These are phyloP conservation scores for Metschnikowia picachoensis DNA, from an alignment of 805 yeast genomes.

Conservation along the genomic window DNA sequence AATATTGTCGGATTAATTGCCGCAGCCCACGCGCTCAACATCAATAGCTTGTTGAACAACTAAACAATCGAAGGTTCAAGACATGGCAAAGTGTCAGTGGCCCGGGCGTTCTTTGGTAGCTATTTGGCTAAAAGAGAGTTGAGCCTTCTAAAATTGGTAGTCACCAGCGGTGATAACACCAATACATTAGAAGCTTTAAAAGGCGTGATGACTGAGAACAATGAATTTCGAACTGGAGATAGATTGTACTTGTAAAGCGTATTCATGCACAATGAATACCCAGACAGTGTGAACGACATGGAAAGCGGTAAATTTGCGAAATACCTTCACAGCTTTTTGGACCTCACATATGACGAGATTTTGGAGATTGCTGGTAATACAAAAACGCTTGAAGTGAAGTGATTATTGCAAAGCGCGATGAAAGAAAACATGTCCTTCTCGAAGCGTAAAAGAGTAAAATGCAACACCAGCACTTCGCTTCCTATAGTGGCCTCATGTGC, in stretches of 20 bases:
- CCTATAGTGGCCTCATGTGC: no score
- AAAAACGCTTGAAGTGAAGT: background rate
- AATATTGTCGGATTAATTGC: no score
- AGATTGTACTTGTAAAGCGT: background rate
- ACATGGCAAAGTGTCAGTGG: background rate
- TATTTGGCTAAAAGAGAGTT: background rate
- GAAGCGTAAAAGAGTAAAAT: background rate
- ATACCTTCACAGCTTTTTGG: background rate
- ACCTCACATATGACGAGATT: background rate
- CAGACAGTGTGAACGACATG: background rate
- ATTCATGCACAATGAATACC: background rate
- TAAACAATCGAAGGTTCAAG: background rate
- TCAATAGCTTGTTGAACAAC: background rate
- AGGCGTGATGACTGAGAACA: background rate
- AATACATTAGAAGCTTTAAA: background rate
- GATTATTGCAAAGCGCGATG: background rate
- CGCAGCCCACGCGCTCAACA: background rate
- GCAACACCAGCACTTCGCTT: no score
- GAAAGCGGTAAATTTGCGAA: background rate
- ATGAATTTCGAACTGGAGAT: background rate
- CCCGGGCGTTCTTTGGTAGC: background rate
- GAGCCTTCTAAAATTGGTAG: background rate
- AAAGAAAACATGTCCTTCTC: background rate
- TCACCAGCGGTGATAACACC: background rate
- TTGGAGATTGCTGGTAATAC: background rate